These are phyloP conservation scores for Fusarium luffae DNA, from an alignment of 2,329 filamentous ascomycete species.

Conservation along the genomic window DNA sequence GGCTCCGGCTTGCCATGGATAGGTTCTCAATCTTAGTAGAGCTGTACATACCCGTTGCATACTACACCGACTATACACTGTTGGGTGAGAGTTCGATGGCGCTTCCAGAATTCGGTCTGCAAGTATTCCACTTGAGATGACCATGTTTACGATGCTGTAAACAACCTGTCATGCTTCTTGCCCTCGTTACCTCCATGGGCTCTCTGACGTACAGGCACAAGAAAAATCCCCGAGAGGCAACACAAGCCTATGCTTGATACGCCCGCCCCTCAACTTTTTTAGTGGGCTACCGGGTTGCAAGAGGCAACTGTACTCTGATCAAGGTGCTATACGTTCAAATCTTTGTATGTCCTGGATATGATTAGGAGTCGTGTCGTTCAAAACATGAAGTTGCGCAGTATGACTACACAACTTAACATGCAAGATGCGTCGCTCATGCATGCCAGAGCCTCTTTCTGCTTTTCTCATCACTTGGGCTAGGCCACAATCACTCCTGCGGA, in stretches of 20 bases:
- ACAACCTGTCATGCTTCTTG: conserved; percentile 41
- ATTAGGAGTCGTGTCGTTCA: conserved; percentile 2
- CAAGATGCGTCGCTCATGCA: background rate
- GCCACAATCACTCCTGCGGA: conserved; percentile 4
- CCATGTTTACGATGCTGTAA: conserved; percentile 9
- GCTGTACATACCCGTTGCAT: conserved; percentile 39
- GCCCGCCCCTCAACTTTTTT: conserved; percentile 26
- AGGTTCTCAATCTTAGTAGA: conserved; percentile 13
- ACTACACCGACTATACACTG: conserved; percentile 24
- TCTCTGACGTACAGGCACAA: conserved; percentile 54
- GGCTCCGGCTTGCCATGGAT: conserved; percentile 10
- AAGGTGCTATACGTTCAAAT: conserved; percentile 13
- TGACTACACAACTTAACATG: conserved; percentile 3
- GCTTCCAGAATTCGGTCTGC: conserved; percentile 37
- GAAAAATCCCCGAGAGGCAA: conserved; percentile 52
- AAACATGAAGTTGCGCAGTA: conserved; percentile 2
- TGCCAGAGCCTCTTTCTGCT: background rate
- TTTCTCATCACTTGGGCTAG: background rate
- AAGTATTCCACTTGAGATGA: conserved; percentile 5
- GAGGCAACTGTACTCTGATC: conserved; percentile 12
- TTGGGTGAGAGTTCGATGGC: conserved; percentile 24
- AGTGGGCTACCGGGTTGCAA: conserved; percentile 13
- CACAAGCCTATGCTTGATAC: conserved; percentile 47
- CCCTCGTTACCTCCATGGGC: conserved; percentile 52
- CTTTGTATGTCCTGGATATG: conserved; percentile 19